Evolutionary conservation across 2,329 filamentous ascomycete species (phyloP), one percentile per base, ranked within the genome.

Genomic region (Tolypocladium paradoxum): DNA sequence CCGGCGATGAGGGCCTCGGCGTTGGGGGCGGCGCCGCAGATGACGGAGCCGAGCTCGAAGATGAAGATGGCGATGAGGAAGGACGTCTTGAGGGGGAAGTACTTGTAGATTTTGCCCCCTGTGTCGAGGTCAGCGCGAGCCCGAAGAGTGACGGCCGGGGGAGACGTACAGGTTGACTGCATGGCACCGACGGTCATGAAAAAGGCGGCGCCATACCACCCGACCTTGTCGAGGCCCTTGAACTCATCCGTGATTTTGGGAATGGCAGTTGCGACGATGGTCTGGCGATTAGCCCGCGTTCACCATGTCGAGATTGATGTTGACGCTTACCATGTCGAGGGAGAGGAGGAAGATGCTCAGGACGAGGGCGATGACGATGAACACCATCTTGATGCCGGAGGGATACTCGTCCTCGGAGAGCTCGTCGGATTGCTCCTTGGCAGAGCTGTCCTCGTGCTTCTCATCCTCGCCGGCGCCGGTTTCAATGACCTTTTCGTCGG

Each of bases 131-230:
- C 36, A 65, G 60, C n/a, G n/a, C n/a, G n/a, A n/a, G n/a, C n/a
- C n/a, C n/a, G n/a, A n/a, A n/a, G n/a, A n/a, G n/a, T n/a, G n/a
- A n/a, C n/a, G n/a, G n/a, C n/a, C n/a, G n/a, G n/a, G n/a, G n/a
- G n/a, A 12, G 27, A 60, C 67, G 55, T 64, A 69, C 70, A 76
- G 18, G 69, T 68, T 45, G 72, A 71, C 60, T 76, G 73, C 59
- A 73, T 69, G 54, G 67, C 67, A 11, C 70, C 75, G 33, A 74
- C 61, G 2, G 74, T 75, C 58, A 78, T 68, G 63, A 79, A 77
- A 58, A 76, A 81, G 43, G 76, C 76, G 18, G 76, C 72, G 2
- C 77, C 79, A 58, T 84, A 84, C 81, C 81, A 84, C 24, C 76
- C 75, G 14, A 80, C 73, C 56, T 81, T 75, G 36, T 73, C 70